Evolutionary conservation across 805 yeast genomes (phyloP).

Genomic region (Candida michaelii): DNA sequence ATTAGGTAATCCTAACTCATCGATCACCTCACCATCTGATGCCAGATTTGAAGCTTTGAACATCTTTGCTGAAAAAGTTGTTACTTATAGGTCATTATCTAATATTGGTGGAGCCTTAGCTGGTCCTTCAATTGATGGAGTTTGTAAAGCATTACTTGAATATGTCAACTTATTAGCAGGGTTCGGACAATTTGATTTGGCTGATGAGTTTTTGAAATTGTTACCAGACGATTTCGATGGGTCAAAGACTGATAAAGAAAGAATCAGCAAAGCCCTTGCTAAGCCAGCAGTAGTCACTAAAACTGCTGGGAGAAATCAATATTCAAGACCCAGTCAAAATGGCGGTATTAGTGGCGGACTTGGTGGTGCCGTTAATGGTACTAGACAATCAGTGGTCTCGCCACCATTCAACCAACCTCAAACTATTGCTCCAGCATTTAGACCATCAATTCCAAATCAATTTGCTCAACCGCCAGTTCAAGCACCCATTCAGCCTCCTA

Average conservation of each 20-base stretch:
- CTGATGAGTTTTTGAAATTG: constrained; percentile 63
- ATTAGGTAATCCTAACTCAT: constrained; percentile 44
- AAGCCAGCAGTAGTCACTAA: constrained; percentile 13
- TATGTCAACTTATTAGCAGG: constrained; percentile 79
- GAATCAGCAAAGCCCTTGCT: constrained; percentile 69
- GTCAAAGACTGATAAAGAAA: constrained; percentile 70
- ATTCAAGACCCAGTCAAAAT: constrained; percentile 12
- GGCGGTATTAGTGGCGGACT: constrained; percentile 9
- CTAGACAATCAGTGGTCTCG: constrained; percentile 15
- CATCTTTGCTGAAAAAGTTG: constrained; percentile 79
- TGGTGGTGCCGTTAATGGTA: constrained; percentile 4
- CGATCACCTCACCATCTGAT: constrained; percentile 63
- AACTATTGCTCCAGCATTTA: constrained; percentile 14
- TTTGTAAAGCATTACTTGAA: constrained; percentile 70
- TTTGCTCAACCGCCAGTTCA: constrained; percentile 2
- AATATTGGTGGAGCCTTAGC: constrained; percentile 33
- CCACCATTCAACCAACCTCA: constrained; percentile 11
- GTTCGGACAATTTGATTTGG: constrained; percentile 81
- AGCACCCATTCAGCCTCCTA: not conserved
- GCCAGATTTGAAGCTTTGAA: constrained; percentile 83
- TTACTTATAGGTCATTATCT: constrained; percentile 63
- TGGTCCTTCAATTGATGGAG: constrained; percentile 46
- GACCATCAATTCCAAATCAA: constrained; percentile 8
- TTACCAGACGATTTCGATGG: constrained; percentile 76
- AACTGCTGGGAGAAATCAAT: constrained; percentile 8